phyloP scores from a whole-genome alignment of 2,329 filamentous ascomycete genomes.

The Colletotrichum horii region DNA sequence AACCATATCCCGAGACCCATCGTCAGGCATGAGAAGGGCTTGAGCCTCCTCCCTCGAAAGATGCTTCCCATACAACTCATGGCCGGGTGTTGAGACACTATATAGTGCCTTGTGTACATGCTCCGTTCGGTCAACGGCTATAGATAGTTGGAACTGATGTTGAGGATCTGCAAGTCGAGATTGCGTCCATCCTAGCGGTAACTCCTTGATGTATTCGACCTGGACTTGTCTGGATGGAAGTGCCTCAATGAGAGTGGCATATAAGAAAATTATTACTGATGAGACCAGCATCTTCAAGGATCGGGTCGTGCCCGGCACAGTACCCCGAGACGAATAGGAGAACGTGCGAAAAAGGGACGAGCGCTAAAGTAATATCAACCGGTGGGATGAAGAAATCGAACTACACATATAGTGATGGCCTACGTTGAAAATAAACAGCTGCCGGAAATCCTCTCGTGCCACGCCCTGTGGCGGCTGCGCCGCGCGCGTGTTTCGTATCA shows the following conservation, averaged over 20 bases:
- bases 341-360: not conserved
- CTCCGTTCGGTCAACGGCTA: not conserved
- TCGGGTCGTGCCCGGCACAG: not conserved
- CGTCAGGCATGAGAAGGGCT: constrained; percentile 49
- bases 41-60: constrained; percentile 54
- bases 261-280: not conserved
- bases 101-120: constrained; percentile 48
- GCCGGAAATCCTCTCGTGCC: not conserved
- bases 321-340: not conserved
- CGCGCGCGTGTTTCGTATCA: not conserved
- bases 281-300: not conserved
- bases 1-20: constrained; percentile 42
- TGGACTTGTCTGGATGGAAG: not conserved
- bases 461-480: not conserved
- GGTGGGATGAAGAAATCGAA: not conserved
- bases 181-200: not conserved
- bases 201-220: not conserved
- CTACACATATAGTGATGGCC: not conserved
- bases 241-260: not conserved
- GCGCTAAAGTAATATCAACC: rapidly evolving
- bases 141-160: not conserved
- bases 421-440: rapidly evolving
- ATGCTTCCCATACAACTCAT: constrained; percentile 52
- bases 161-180: not conserved
- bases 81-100: constrained; percentile 53